Conservation (phyloP, 169 alveolate genomes). For the Plasmodium cynomolgi region DNA sequence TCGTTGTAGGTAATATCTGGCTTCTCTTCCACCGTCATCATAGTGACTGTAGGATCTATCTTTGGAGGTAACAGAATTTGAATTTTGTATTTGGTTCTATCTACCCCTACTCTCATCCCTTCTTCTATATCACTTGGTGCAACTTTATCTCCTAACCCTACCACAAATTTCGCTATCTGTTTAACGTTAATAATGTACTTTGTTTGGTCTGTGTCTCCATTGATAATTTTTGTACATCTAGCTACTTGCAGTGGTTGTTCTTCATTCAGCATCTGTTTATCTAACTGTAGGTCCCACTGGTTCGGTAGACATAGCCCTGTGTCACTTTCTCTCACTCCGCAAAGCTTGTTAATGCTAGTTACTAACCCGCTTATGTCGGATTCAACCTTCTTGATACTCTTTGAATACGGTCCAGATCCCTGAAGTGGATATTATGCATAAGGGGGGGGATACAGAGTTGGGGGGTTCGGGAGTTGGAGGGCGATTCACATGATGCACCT, state of each 20-base stretch:
- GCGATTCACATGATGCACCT: not conserved
- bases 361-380: constrained; percentile 80
- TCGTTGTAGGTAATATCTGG: constrained; percentile 99
- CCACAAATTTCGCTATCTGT: constrained; percentile 99
- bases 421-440: constrained; percentile 7
- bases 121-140: constrained; percentile 99
- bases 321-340: constrained; percentile 97
- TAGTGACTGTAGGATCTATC: constrained; percentile 99
- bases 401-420: constrained; percentile 88
- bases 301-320: constrained; percentile 99
- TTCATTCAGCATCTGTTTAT: constrained; percentile 95
- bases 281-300: constrained; percentile 98
- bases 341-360: constrained; percentile 83
- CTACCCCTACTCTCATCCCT: constrained; percentile 99
- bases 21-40: constrained; percentile 99
- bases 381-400: constrained; percentile 81
- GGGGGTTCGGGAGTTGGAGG: not conserved
- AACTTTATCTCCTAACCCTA: constrained; percentile 98
- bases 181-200: constrained; percentile 95
- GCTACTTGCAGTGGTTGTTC: constrained; percentile 98
- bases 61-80: constrained; percentile 99
- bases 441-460: not conserved
- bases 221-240: constrained; percentile 97
- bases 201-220: constrained; percentile 98
- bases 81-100: constrained; percentile 95